Percentiles rank a stretch among this genome's conserved stretches.
These are phyloP conservation scores for Kodamaea suecica DNA, from an alignment of 1,139 yeast genomes.

Conservation along the genomic window DNA sequence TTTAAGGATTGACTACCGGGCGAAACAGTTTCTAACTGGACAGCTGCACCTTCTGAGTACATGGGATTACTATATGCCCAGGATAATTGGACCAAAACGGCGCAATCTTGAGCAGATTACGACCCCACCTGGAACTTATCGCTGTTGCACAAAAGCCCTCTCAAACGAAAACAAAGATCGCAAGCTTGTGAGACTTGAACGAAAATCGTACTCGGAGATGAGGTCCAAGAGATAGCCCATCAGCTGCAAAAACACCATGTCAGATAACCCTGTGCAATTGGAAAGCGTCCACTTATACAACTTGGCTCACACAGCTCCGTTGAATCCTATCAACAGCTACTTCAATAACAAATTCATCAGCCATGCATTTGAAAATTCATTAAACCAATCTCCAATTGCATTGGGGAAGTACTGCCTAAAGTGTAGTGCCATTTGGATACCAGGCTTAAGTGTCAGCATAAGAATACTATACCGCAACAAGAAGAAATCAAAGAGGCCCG, in stretches of 20 bases:
- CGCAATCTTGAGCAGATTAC: too few relatives aligned
- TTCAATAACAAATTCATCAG: constrained; percentile 25
- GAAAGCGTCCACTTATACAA: constrained; percentile 29
- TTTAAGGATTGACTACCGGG: too few relatives aligned
- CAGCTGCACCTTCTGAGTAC: too few relatives aligned
- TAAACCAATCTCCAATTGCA: constrained; percentile 26
- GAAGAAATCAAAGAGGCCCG: constrained; percentile 7
- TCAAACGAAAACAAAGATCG: too few relatives aligned
- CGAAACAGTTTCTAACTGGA: too few relatives aligned
- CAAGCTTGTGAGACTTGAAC: too few relatives aligned
- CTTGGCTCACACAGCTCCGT: constrained; percentile 27
- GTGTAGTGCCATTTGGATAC: constrained; percentile 46
- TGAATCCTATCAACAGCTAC: constrained; percentile 25
- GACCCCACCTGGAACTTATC: too few relatives aligned
- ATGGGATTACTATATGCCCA: too few relatives aligned
- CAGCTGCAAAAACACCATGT: too few relatives aligned
- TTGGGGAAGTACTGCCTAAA: constrained; percentile 37
- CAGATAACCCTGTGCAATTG: constrained; percentile 6
- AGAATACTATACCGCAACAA: constrained; percentile 20
- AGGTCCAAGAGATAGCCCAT: too few relatives aligned
- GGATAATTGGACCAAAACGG: too few relatives aligned
- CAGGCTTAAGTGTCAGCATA: constrained; percentile 42
- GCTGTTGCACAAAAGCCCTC: too few relatives aligned
- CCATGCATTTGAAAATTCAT: constrained; percentile 22
- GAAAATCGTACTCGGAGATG: neutral